A percentile compares a stretch with the other conserved stretches of the same genome.
Evolutionary conservation across 345 rosid genomes (phyloP).

Genomic region (Arabis hirsuta): DNA sequence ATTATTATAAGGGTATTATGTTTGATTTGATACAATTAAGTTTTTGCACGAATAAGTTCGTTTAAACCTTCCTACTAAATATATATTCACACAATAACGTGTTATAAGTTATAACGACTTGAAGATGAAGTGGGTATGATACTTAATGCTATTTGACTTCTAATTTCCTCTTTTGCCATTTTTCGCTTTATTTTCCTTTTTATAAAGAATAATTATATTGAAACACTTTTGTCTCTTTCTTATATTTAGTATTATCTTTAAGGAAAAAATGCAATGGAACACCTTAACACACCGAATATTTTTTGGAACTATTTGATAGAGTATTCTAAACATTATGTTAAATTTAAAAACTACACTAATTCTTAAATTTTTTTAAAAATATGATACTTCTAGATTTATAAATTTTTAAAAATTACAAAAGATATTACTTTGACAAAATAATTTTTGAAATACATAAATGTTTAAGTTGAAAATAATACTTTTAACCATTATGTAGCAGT

Average conservation of each 20-base stretch:
- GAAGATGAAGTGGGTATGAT: constrained; percentile 13
- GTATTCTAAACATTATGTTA: not conserved
- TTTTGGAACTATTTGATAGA: constrained; percentile 25
- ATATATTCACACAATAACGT: not conserved
- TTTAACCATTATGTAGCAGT: no score
- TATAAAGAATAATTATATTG: not conserved
- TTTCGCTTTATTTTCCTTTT: not conserved
- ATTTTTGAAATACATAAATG: no score
- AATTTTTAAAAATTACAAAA: no score
- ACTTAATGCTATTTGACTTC: constrained; percentile 27
- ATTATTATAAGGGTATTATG: constrained; percentile 4
- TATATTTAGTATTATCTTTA: not conserved
- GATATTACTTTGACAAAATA: no score
- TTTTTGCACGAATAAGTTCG: not conserved
- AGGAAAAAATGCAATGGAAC: not conserved
- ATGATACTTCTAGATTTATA: no score
- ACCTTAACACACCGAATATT: constrained; percentile 29
- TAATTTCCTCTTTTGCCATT: constrained; percentile 14
- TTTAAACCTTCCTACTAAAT: not conserved
- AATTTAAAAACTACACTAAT: no score
- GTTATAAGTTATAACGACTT: not conserved
- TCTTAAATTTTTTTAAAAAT: no score
- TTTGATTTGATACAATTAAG: constrained; percentile 26
- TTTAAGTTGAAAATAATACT: no score
- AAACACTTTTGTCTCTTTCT: constrained; percentile 16